phyloP scores from a whole-genome alignment of 169 alveolate species.

The Plasmodium cynomolgi region DNA sequence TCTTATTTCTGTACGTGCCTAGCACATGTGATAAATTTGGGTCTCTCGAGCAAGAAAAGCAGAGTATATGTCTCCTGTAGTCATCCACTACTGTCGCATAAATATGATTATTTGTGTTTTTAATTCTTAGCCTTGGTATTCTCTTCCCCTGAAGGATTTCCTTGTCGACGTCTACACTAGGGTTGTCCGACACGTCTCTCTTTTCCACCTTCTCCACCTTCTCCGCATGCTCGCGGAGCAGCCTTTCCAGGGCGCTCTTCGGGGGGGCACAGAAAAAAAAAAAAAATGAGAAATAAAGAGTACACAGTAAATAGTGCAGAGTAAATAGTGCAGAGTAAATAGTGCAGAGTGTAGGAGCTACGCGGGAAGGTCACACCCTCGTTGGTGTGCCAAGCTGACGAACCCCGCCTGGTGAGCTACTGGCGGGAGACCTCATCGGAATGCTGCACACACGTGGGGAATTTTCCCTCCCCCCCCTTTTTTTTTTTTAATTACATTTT shows the following conservation, averaged over 20 bases:
- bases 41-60: conserved; percentile 79
- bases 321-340: too few relatives aligned
- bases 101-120: conserved; percentile 80
- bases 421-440: not conserved
- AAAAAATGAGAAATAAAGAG: not conserved
- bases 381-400: not conserved
- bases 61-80: conserved; percentile 73
- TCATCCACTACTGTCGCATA: conserved; percentile 83
- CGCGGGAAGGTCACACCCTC: not conserved
- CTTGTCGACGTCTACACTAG: conserved; percentile 50
- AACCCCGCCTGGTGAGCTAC: not conserved
- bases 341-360: not conserved
- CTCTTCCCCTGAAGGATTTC: conserved; percentile 82
- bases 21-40: conserved; percentile 69
- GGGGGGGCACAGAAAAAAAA: not conserved
- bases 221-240: conserved; percentile 77
- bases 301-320: not conserved
- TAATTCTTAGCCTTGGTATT: conserved; percentile 78
- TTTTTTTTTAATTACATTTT: conserved; percentile 23
- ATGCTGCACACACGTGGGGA: not conserved
- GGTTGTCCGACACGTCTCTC: conserved; percentile 47
- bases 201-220: conserved; percentile 1
- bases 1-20: conserved; percentile 81
- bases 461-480: not conserved
- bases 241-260: conserved; percentile 74